Evolutionary conservation across 257 asterid species (phyloP).

Genomic region (Datura wrightii): DNA sequence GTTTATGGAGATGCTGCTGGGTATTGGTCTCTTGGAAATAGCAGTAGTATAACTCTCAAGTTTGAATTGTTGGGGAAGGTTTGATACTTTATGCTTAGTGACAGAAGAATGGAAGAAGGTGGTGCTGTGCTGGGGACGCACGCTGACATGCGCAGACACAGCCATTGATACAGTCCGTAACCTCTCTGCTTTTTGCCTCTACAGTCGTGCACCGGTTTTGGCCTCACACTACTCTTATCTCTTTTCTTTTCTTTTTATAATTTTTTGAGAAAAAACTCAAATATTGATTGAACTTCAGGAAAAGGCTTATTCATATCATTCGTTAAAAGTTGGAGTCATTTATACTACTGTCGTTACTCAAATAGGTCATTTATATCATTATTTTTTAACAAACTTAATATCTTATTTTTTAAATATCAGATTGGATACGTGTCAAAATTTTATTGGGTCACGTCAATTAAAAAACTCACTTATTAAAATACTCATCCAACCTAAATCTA

Average conservation of each 20-base stretch:
- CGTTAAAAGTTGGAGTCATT: too few relatives aligned
- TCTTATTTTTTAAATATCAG: too few relatives aligned
- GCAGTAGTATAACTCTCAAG: not conserved
- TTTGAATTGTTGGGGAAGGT: not conserved
- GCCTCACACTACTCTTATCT: not conserved
- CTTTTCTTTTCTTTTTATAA: not conserved
- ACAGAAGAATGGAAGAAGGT: constrained; percentile 7
- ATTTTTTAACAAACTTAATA: too few relatives aligned
- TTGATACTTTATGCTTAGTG: not conserved
- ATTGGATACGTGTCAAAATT: too few relatives aligned
- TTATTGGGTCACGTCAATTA: too few relatives aligned
- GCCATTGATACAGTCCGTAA: not conserved
- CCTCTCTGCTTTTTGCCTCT: not conserved
- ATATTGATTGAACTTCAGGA: too few relatives aligned
- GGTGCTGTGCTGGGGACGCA: not conserved
- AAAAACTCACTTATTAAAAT: too few relatives aligned
- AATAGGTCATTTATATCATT: too few relatives aligned
- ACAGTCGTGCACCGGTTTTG: not conserved
- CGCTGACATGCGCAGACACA: not conserved
- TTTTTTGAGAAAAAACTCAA: too few relatives aligned
- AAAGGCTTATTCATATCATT: too few relatives aligned
- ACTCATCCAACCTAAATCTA: too few relatives aligned
- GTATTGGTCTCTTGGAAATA: not conserved
- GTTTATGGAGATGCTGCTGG: not conserved
- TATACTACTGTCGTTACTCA: too few relatives aligned